Base-by-base conservation (phyloP, 2,329 filamentous ascomycete genomes). In the Paraconiothyrium sp. region DNA sequence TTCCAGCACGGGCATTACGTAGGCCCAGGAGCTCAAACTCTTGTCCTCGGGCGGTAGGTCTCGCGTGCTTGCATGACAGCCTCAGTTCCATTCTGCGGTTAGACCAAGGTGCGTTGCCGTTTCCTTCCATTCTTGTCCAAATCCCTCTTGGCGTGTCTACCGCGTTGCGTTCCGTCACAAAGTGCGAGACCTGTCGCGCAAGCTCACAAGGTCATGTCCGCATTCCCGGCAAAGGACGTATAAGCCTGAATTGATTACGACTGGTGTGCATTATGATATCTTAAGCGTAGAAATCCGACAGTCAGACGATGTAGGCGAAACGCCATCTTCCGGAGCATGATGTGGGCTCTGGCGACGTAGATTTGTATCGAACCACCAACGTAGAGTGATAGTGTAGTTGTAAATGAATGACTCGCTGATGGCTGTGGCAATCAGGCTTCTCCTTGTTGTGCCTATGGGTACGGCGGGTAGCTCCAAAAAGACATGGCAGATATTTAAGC, bases 61-160 rank as follows among this genome's bases (percentile, higher is more conserved):
- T 14, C 30, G 24, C 11, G 24, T 32, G 13, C n/a, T 49, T 30
- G 44, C 30, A 32, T 49, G 13, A 27, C 14, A 49, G 24, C 47
- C 24, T 16, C 30, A 34, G 49, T n/a, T 22, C 20, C 14, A 51
- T 10, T 10, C 27, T 20, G 22, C 30, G 10, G 9, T 32, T 37
- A 44, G 30, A 44, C 14, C n/a, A 11, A 54, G 51, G 51, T 54
- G 51, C 51, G 51, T 54, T 43, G 51, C 35, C 37, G 14, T 51
- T 51, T 51, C 39, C 27, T 54, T 54, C 24, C n/a, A 16, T 54
- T 44, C 22, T 39, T 14, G 24, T 30, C 37, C 24, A 30, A 11
- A 30, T 43, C 35, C 51, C 22, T 51, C 46, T 48, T 10, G 37
- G 35, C 39, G 22, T 43, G 8, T 41, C 22, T 4, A 22, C 35